Percentiles rank a stretch among this genome's conserved stretches.
Evolutionary conservation across 1,139 yeast species (phyloP).

Genomic region (Scheffersomyces illinoinensis): DNA sequence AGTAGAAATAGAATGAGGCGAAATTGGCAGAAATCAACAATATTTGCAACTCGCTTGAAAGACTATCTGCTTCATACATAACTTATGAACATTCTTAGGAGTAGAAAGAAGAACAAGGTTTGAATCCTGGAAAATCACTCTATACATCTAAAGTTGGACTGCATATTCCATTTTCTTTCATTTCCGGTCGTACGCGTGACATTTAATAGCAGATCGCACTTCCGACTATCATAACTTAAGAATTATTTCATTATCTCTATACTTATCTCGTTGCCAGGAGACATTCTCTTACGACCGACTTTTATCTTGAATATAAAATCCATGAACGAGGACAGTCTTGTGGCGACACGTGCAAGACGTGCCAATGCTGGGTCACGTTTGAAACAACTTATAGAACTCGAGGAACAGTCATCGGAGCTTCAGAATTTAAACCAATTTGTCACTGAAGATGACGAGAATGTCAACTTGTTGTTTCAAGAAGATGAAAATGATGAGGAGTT

Average conservation of each 20-base stretch:
- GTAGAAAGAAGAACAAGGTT: too few species aligned
- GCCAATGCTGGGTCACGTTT: slow-evolving; percentile 90
- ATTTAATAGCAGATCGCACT: not conserved
- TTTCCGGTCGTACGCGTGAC: not conserved
- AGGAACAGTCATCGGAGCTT: slow-evolving; percentile 47
- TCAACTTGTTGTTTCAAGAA: slow-evolving; percentile 76
- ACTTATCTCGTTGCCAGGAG: not conserved
- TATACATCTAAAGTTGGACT: too few species aligned
- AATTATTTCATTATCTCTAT: not conserved
- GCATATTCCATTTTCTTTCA: too few species aligned
- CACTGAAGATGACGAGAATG: slow-evolving; percentile 70
- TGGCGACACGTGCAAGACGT: slow-evolving; percentile 74
- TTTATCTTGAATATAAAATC: slow-evolving; percentile 10
- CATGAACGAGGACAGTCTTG: slow-evolving; percentile 46
- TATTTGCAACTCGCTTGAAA: too few species aligned
- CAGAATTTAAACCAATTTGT: slow-evolving; percentile 32
- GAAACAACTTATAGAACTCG: slow-evolving; percentile 71
- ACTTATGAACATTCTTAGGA: too few species aligned
- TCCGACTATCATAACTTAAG: not conserved
- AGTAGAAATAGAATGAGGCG: too few species aligned
- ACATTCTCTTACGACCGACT: not conserved
- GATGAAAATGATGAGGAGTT: slow-evolving; percentile 85
- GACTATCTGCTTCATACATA: too few species aligned
- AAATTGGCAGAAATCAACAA: too few species aligned
- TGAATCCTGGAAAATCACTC: too few species aligned